phyloP scores from a whole-genome alignment of 2,329 filamentous ascomycete genomes.

The Cercospora janseana region DNA sequence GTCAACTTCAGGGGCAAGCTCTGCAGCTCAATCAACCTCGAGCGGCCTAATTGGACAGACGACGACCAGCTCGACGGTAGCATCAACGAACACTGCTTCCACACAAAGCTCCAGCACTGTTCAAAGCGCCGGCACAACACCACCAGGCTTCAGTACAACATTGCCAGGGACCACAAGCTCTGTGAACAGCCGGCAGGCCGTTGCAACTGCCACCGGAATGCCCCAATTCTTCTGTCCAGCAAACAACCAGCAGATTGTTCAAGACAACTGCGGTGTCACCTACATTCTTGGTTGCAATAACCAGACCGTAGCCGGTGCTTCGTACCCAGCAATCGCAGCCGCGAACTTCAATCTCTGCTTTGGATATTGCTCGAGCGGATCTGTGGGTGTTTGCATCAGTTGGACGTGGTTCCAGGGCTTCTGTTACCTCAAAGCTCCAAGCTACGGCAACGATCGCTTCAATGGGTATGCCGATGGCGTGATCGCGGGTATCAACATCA shows the following conservation, averaged over 20 bases:
- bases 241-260: constrained; percentile 7
- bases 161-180: not conserved
- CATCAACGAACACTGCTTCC: not conserved
- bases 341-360: constrained; percentile 9
- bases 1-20: too few species aligned
- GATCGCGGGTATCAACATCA: constrained; percentile 6
- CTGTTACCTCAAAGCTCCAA: constrained; percentile 10
- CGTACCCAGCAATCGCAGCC: not conserved
- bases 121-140: not conserved
- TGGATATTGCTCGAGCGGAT: constrained; percentile 7
- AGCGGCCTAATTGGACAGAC: not conserved
- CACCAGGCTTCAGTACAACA: not conserved
- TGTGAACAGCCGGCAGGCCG: not conserved
- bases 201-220: not conserved
- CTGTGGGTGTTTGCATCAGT: not conserved
- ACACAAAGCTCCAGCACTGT: not conserved
- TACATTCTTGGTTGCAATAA: constrained; percentile 11
- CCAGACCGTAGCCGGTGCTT: not conserved
- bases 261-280: constrained; percentile 13
- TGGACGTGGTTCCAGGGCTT: not conserved
- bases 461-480: not conserved
- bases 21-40: too few species aligned
- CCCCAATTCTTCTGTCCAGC: constrained; percentile 5
- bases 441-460: constrained; percentile 1
- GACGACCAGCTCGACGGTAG: not conserved